Evolutionary conservation across 192 early-diverging fungal species (phyloP).

Genomic region (Lobosporangium transversale): DNA sequence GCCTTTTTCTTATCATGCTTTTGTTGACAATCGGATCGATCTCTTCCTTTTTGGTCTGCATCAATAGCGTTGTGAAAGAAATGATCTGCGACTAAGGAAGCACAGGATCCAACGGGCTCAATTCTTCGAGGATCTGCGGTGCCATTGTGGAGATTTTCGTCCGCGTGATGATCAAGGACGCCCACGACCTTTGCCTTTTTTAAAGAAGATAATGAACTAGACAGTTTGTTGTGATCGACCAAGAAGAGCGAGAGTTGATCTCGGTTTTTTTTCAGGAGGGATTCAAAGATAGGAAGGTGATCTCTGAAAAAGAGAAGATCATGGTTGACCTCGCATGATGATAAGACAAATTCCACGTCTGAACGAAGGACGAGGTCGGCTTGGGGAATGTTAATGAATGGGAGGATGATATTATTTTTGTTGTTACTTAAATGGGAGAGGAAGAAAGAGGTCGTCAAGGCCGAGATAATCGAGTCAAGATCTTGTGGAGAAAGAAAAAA

Average conservation of each 20-base stretch:
- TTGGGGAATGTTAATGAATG: slow-evolving; percentile 67
- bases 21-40: too few relatives aligned
- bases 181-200: slow-evolving; percentile 54
- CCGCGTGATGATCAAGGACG: slow-evolving; percentile 78
- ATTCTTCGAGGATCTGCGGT: slow-evolving; percentile 61
- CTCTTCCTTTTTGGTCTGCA: too few relatives aligned
- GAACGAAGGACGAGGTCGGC: slow-evolving; percentile 71
- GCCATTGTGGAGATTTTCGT: slow-evolving; percentile 61
- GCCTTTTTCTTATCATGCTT: too few relatives aligned
- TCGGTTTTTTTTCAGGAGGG: background rate
- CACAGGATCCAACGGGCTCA: slow-evolving; percentile 67
- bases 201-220: slow-evolving; percentile 33
- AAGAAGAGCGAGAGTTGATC: slow-evolving; percentile 58
- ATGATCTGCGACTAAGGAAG: slow-evolving; percentile 60
- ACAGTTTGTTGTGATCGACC: slow-evolving; percentile 76
- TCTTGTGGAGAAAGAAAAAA: slow-evolving; percentile 60
- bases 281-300: slow-evolving; percentile 28
- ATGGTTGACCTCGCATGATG: slow-evolving; percentile 29
- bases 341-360: slow-evolving; percentile 66
- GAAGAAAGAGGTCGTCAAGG: slow-evolving; percentile 65
- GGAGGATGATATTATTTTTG: slow-evolving; percentile 47
- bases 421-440: slow-evolving; percentile 18
- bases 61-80: slow-evolving; percentile 39
- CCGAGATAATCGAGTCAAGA: slow-evolving; percentile 74
- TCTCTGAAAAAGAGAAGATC: slow-evolving; percentile 61